phyloP scores from a whole-genome alignment of 2,329 filamentous ascomycete genomes.

The Fusarium metavorans region DNA sequence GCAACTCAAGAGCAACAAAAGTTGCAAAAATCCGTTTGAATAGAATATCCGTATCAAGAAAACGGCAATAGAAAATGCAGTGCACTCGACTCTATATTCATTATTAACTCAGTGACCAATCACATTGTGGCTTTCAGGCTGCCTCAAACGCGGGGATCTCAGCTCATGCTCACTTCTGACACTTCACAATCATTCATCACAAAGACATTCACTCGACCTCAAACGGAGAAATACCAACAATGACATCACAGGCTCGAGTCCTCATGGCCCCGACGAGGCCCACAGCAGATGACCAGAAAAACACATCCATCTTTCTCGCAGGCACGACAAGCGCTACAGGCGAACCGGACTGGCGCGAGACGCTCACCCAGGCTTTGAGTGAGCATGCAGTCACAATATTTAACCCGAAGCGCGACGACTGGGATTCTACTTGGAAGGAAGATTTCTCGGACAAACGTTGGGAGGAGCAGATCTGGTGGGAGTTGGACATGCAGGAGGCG shows the following conservation, averaged over 20 bases:
- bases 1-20: neutral
- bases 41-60: neutral
- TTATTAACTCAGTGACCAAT: neutral
- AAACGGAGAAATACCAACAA: neutral
- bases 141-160: neutral
- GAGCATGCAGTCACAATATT: conserved; percentile 64
- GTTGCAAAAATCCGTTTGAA: neutral
- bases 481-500: conserved; percentile 66
- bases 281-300: neutral
- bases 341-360: conserved; percentile 63
- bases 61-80: neutral
- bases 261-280: conserved; percentile 18
- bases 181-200: neutral
- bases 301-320: conserved; percentile 65
- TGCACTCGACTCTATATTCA: neutral
- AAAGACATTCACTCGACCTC: neutral
- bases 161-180: conserved; percentile 1
- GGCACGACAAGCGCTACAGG: conserved; percentile 63
- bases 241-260: neutral
- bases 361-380: conserved; percentile 55
- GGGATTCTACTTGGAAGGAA: conserved; percentile 66
- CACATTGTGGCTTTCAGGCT: neutral
- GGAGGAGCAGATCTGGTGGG: conserved; percentile 69
- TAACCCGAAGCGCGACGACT: conserved; percentile 68
- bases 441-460: conserved; percentile 61